phyloP scores from a whole-genome alignment of 2,329 filamentous ascomycete genomes.

The Phoma sp. region DNA sequence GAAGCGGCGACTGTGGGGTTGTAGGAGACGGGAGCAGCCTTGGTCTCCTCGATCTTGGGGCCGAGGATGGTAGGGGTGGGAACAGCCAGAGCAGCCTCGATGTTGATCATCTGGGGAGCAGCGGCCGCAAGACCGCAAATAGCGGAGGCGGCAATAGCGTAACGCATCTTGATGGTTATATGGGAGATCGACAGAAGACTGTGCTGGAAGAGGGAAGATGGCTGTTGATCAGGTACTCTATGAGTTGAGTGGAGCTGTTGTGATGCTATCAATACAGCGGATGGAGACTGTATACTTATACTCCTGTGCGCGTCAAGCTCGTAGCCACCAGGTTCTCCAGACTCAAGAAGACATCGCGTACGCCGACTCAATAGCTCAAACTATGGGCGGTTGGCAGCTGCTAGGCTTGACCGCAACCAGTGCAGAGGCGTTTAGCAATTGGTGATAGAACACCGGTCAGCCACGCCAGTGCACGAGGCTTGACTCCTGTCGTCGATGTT shows the following conservation, averaged over 20 bases:
- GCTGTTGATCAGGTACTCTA: slow-evolving; percentile 11
- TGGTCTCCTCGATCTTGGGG: slow-evolving; percentile 37
- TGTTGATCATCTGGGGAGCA: slow-evolving; percentile 44
- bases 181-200: not conserved
- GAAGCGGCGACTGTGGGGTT: slow-evolving; percentile 37
- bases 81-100: slow-evolving; percentile 46
- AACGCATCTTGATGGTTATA: slow-evolving; percentile 31
- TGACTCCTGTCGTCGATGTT: slow-evolving; percentile 11
- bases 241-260: slow-evolving; percentile 12
- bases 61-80: slow-evolving; percentile 36
- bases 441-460: slow-evolving; percentile 14
- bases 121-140: slow-evolving; percentile 30
- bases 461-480: slow-evolving; percentile 24
- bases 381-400: slow-evolving; percentile 10
- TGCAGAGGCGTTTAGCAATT: slow-evolving; percentile 10
- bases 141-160: slow-evolving; percentile 27
- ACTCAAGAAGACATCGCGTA: slow-evolving; percentile 15
- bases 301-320: not conserved
- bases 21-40: slow-evolving; percentile 35
- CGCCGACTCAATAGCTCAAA: slow-evolving; percentile 12
- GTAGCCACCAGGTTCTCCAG: slow-evolving; percentile 1
- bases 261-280: slow-evolving; percentile 19
- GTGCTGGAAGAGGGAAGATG: slow-evolving; percentile 9
- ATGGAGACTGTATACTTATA: slow-evolving; percentile 25
- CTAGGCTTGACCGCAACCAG: slow-evolving; percentile 8